Conservation (phyloP, 495 filamentous ascomycete species). For the Neurospora sp. region DNA sequence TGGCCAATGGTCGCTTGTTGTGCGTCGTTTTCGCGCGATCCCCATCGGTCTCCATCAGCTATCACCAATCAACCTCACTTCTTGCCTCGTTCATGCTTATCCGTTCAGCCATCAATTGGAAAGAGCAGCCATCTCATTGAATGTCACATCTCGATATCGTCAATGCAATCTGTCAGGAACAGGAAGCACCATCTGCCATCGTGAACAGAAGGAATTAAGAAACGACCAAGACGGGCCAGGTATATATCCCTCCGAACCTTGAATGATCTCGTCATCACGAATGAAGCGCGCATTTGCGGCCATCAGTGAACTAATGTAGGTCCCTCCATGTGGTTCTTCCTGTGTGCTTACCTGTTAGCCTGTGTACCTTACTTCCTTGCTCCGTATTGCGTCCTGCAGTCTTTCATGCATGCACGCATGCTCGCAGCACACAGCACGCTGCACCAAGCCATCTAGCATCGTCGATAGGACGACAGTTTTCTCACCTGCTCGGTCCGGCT, state of each 20-base stretch:
- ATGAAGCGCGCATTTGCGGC: background rate
- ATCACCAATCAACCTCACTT: background rate
- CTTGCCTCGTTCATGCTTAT: background rate
- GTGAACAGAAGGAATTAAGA: background rate
- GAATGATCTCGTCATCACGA: background rate
- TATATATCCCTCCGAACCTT: background rate
- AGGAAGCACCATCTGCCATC: background rate
- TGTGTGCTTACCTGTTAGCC: too few species aligned
- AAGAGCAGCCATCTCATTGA: background rate
- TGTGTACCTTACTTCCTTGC: background rate
- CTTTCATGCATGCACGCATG: background rate
- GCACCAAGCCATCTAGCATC: background rate
- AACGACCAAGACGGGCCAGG: background rate
- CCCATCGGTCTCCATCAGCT: conserved; percentile 13
- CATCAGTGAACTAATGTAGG: background rate
- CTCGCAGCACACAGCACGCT: background rate
- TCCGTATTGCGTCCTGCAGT: background rate
- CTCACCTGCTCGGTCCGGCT: background rate
- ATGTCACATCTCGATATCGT: background rate
- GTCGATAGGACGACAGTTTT: background rate
- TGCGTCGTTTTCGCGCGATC: conserved; percentile 11
- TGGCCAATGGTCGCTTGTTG: conserved; percentile 24
- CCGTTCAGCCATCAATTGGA: background rate
- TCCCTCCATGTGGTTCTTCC: background rate
- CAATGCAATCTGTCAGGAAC: background rate